Evolutionary conservation across 345 rosid genomes (phyloP).

Genomic region (Camelina laxa): DNA sequence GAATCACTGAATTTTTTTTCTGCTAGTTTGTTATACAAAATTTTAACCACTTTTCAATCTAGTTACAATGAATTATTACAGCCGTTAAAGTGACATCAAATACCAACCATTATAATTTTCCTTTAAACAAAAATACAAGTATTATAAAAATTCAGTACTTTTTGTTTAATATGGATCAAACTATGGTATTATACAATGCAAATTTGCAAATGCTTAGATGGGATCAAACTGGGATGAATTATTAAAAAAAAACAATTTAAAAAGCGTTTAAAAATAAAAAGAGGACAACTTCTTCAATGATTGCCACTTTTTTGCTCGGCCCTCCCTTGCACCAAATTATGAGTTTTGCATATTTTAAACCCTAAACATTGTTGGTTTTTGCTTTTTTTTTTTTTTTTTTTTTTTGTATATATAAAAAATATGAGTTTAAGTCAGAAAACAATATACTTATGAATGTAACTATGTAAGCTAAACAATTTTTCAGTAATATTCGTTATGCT

Average conservation of each 20-base stretch:
- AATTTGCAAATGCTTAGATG: conserved; percentile 5
- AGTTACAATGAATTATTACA: background rate
- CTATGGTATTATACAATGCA: conserved; percentile 7
- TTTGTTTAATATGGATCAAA: background rate
- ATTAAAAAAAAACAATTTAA: background rate
- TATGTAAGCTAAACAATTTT: background rate
- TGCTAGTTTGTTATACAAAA: background rate
- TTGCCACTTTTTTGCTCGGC: conserved; percentile 54
- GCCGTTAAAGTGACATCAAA: background rate
- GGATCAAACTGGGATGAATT: background rate
- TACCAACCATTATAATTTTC: background rate
- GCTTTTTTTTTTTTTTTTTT: background rate
- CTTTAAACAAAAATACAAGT: no score
- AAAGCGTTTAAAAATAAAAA: conserved; percentile 14
- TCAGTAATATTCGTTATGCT: background rate
- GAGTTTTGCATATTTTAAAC: conserved; percentile 14
- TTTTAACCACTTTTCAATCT: background rate
- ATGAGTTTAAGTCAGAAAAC: background rate
- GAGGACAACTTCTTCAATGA: conserved; percentile 56
- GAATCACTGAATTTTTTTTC: background rate
- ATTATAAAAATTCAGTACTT: background rate
- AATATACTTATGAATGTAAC: background rate
- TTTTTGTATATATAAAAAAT: background rate
- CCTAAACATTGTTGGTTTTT: background rate
- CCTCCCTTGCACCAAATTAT: conserved; percentile 29